phyloP scores from a whole-genome alignment of 495 filamentous ascomycete species.

The Penicillium desertorum region DNA sequence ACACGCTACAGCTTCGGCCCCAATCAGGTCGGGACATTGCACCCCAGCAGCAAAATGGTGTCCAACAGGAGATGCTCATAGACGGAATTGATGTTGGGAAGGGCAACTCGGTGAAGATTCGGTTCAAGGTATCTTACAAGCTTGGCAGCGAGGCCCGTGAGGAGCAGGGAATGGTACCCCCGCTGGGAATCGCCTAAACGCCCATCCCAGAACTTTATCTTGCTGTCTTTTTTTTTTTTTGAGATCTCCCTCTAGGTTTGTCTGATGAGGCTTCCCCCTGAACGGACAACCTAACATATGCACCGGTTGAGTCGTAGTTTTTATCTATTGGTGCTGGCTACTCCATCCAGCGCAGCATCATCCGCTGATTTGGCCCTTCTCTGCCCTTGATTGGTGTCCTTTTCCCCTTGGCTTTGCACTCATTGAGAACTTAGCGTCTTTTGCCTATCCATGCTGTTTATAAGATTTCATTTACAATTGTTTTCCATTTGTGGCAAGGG shows the following conservation, averaged over 20 bases:
- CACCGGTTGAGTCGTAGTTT: background rate
- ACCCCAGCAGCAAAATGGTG: conserved; percentile 70
- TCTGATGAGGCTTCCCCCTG: background rate
- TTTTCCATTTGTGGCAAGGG: background rate
- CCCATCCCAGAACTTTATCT: background rate
- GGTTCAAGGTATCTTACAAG: conserved; percentile 84
- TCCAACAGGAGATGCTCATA: conserved; percentile 79
- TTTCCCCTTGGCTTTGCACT: conserved; percentile 7
- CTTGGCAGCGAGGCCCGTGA: conserved; percentile 62
- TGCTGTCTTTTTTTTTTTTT: background rate
- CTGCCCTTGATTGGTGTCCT: background rate
- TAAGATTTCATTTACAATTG: conserved; percentile 11
- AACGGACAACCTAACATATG: background rate
- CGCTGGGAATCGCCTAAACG: conserved; percentile 67
- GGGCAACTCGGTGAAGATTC: conserved; percentile 76
- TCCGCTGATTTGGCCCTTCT: background rate
- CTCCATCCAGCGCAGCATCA: conserved; percentile 1
- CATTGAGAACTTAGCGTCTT: conserved; percentile 28
- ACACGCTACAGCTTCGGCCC: conserved; percentile 75
- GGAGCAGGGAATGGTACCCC: conserved; percentile 88
- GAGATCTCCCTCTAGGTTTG: background rate
- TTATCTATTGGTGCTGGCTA: background rate
- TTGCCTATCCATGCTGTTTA: conserved; percentile 23
- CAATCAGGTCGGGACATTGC: conserved; percentile 75
- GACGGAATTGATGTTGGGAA: conserved; percentile 68